These are phyloP conservation scores for Celoporthe dispersa DNA, from an alignment of 2,329 filamentous ascomycete genomes.

Conservation along the genomic window DNA sequence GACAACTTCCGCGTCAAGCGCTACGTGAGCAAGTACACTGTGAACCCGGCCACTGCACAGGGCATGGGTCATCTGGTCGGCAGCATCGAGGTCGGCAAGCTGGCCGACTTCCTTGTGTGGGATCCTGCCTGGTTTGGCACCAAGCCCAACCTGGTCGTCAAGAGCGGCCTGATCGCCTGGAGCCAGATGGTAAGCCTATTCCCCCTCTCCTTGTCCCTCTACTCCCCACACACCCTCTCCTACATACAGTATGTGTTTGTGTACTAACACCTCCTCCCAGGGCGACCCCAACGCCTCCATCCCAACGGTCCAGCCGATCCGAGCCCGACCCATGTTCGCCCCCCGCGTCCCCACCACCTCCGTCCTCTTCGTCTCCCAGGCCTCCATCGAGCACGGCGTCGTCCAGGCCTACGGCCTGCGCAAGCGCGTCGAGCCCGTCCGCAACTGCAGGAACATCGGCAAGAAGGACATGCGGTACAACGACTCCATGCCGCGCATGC, in stretches of 20 bases:
- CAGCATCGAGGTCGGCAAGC: constrained; percentile 84
- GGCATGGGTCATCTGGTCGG: constrained; percentile 88
- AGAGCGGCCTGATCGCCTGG: constrained; percentile 84
- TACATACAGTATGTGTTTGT: not conserved
- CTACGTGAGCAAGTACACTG: constrained; percentile 94
- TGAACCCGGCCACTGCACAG: constrained; percentile 91
- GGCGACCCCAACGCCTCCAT: constrained; percentile 84
- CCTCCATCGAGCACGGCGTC: constrained; percentile 68
- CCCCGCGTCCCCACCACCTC: constrained; percentile 71
- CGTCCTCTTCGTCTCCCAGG: constrained; percentile 81
- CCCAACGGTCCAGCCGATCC: constrained; percentile 83
- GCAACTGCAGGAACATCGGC: constrained; percentile 70
- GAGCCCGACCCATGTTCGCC: constrained; percentile 86
- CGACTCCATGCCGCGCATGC: constrained; percentile 81
- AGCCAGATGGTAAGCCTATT: constrained; percentile 73
- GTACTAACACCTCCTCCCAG: constrained; percentile 43
- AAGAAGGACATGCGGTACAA: constrained; percentile 95
- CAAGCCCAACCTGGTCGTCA: constrained; percentile 81
- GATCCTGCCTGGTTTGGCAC: constrained; percentile 82
- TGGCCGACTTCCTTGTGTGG: constrained; percentile 91
- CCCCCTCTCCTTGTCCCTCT: not conserved
- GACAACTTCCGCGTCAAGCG: constrained; percentile 93
- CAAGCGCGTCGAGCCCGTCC: constrained; percentile 81
- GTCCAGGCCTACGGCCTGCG: constrained; percentile 74
- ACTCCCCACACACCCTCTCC: constrained; percentile 2